Evolutionary conservation across 345 rosid genomes (phyloP), one percentile per base, ranked within the genome.

Genomic region (Lumnitzera racemosa): DNA sequence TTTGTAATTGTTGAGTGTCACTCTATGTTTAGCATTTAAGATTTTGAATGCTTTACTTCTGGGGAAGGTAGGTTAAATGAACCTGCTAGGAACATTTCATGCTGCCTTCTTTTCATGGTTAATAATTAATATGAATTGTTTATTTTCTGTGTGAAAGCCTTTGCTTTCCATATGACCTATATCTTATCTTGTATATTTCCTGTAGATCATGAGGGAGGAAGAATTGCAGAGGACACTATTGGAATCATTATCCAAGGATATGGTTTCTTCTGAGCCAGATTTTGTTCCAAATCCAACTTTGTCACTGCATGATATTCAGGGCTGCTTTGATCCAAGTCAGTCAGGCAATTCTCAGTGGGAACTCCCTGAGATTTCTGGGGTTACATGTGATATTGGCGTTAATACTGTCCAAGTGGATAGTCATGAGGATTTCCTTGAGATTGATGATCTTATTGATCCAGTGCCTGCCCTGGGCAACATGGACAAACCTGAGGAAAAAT

Each of bases 371-470:
- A 64, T 67, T 57, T 63, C 80, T 47, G 94, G 74, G 68, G 72
- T 71, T 31, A 68, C 74, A 15, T 70, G 75, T 55, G 68, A 56
- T 54, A 47, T 72, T 15, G 69, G 68, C 17, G 63, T 59, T 20
- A 27, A 12, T 47, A 64, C 69, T 47, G 68, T 16, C 49, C 55
- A 52, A 11, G 49, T 58, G 31, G 65, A 61, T 47, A 3, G 59
- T 14, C 49, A 15, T 5, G 85, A 58, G 59, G 95, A 76, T 78
- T 91, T 81, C 74, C 81, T 91, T 71, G 96, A 89, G 77, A 80
- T 89, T 3, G 81, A 83, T 70, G 95, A 89, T 80, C 92, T 91
- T 47, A 11, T 64, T 58, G 73, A 53, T 58, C 64, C 78, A 53
- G 83, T 71, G 59, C 83, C 80, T 47, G 54, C 61, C 10, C 49